phyloP scores from a whole-genome alignment of 176 grass and related monocot species.

The Zoysia pacifica region DNA sequence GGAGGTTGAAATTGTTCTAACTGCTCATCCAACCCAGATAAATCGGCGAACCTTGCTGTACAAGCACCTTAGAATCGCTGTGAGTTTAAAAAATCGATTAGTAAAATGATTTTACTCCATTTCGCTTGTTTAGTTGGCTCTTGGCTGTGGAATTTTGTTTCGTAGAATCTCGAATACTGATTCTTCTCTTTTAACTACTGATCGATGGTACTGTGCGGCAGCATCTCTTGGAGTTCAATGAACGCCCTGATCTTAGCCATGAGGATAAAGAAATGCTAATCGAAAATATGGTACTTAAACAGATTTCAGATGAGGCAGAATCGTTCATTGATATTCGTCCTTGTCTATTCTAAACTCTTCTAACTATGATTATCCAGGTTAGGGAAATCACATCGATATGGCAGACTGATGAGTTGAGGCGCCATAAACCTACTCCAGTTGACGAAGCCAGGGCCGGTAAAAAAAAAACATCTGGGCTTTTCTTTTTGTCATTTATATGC shows the following conservation, averaged over 20 bases:
- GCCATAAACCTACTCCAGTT: slow-evolving; percentile 95
- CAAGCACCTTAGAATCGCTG: slow-evolving; percentile 87
- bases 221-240: slow-evolving; percentile 94
- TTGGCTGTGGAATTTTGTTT: neutral
- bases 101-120: neutral
- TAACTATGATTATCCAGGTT: slow-evolving; percentile 47
- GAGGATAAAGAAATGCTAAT: slow-evolving; percentile 95
- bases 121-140: neutral
- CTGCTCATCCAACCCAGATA: slow-evolving; percentile 95
- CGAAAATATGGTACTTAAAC: slow-evolving; percentile 74
- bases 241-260: slow-evolving; percentile 78
- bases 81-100: slow-evolving; percentile 47
- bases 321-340: neutral
- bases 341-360: slow-evolving; percentile 1
- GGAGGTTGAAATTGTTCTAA: slow-evolving; percentile 97
- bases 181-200: slow-evolving; percentile 1
- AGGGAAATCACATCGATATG: slow-evolving; percentile 91
- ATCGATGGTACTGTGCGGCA: slow-evolving; percentile 30
- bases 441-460: slow-evolving; percentile 92
- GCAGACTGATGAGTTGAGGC: slow-evolving; percentile 94
- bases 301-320: neutral
- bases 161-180: neutral
- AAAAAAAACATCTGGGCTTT: neutral
- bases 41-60: slow-evolving; percentile 90
- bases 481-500: slow-evolving; percentile 26